These are phyloP conservation scores for sorghum (Sorghum bicolor) DNA, from an alignment of 176 grass and related monocot genomes.

Conservation along the genomic window DNA sequence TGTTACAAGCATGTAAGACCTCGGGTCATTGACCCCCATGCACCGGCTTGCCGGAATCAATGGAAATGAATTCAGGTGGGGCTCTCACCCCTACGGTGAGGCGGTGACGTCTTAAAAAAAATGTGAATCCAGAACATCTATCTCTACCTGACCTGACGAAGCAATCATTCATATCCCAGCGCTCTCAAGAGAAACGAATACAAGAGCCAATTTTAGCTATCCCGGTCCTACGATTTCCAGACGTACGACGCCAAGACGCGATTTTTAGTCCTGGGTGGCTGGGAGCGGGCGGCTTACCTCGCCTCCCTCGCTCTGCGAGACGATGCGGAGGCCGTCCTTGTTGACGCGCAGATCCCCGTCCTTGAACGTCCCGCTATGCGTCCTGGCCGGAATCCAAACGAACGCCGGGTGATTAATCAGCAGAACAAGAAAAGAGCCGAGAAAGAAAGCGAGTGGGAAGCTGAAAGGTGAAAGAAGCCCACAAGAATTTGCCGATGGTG, in stretches of 20 bases:
- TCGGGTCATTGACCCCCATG: too few relatives aligned
- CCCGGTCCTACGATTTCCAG: not conserved
- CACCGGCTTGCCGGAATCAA: too few relatives aligned
- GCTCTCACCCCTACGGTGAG: too few relatives aligned
- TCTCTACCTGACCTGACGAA: not conserved
- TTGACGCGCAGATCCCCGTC: slow-evolving; percentile 96
- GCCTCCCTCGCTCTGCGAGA: slow-evolving; percentile 68
- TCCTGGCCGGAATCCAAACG: slow-evolving; percentile 36
- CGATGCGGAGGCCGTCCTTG: slow-evolving; percentile 93
- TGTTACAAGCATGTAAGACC: too few relatives aligned
- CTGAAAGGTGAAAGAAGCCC: not conserved
- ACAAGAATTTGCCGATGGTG: slow-evolving; percentile 86
- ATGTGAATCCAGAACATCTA: not conserved
- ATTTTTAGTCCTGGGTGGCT: not conserved
- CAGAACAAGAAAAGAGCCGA: slow-evolving; percentile 3
- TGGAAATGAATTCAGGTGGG: too few relatives aligned
- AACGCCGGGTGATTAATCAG: not conserved
- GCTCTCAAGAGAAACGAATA: not conserved
- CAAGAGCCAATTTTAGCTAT: not conserved
- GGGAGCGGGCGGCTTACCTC: slow-evolving; percentile 44
- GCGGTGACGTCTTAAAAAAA: too few relatives aligned
- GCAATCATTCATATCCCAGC: not conserved
- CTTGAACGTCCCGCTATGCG: slow-evolving; percentile 95
- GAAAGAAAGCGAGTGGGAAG: not conserved
- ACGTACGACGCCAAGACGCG: not conserved